Conservation (phyloP, 768 basidiomycete species). For the Chalciporus piperatus region DNA sequence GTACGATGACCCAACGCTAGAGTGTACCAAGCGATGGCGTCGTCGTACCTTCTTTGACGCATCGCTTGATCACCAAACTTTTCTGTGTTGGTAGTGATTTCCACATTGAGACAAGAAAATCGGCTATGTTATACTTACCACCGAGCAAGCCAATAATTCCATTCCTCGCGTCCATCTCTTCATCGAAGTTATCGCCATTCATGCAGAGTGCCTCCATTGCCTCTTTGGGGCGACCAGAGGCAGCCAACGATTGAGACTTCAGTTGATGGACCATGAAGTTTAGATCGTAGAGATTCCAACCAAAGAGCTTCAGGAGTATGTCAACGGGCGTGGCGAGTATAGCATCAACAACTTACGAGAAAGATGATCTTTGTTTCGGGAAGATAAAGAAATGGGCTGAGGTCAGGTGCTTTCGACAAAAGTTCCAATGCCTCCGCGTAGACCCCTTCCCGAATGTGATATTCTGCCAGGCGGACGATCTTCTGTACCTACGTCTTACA, state of each 20-base stretch:
- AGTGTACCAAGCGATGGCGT: neutral
- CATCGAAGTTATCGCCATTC: neutral
- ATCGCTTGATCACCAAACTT: neutral
- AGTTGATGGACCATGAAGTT: neutral
- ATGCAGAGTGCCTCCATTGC: neutral
- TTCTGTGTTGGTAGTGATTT: neutral
- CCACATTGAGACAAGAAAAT: neutral
- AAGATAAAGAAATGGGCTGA: neutral
- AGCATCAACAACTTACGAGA: neutral
- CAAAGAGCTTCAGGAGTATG: conserved; percentile 8
- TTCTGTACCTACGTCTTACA: neutral
- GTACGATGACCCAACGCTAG: neutral
- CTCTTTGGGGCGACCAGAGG: neutral
- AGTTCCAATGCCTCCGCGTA: neutral
- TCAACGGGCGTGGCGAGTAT: neutral
- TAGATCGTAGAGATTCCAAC: conserved; percentile 9
- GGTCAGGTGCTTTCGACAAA: neutral
- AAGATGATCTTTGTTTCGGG: conserved; percentile 4
- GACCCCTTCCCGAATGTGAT: neutral
- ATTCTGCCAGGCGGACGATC: conserved; percentile 2
- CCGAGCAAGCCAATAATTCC: neutral
- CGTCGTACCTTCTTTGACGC: neutral
- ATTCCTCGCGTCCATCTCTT: neutral
- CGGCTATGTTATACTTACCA: neutral
- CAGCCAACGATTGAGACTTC: neutral